Conservation (phyloP, 768 basidiomycete genomes). For the Russula virescens region DNA sequence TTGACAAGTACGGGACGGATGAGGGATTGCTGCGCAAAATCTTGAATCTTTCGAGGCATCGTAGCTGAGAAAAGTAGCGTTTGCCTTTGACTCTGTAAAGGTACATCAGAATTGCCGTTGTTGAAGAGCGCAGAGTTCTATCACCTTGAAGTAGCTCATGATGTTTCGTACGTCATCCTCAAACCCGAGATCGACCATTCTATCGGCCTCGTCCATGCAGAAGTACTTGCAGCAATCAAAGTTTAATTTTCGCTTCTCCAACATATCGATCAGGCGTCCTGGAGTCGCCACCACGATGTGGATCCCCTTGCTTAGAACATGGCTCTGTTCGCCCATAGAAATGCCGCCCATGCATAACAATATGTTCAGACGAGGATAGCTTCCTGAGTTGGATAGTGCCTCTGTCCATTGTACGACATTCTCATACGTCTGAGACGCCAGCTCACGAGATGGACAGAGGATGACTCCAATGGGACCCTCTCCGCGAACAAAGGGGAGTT, state of each 20-base stretch:
- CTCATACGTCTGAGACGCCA: constrained; percentile 96
- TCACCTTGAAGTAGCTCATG: constrained; percentile 97
- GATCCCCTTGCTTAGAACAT: constrained; percentile 83
- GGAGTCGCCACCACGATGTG: constrained; percentile 98
- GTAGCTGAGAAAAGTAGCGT: constrained; percentile 97
- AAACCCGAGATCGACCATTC: constrained; percentile 99
- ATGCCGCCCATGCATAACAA: constrained; percentile 97
- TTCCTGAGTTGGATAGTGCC: constrained; percentile 70
- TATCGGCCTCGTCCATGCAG: constrained; percentile 98
- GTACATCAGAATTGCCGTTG: neutral
- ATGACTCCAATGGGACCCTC: constrained; percentile 98
- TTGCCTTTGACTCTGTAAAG: constrained; percentile 80
- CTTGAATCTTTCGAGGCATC: constrained; percentile 98
- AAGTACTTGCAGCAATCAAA: constrained; percentile 93
- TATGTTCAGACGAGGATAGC: constrained; percentile 81
- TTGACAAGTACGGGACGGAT: constrained; percentile 93
- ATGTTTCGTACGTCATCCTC: constrained; percentile 98
- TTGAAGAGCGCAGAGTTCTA: neutral
- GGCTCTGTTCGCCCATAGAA: constrained; percentile 95
- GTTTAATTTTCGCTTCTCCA: constrained; percentile 90
- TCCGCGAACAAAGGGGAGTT: constrained; percentile 82
- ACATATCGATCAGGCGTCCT: constrained; percentile 94
- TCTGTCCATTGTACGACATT: constrained; percentile 84
- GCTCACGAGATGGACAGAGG: constrained; percentile 94
- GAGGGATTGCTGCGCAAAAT: constrained; percentile 96